Base-by-base conservation (phyloP, 139 green algal species). In the Chlamydomonas schloesseri region DNA sequence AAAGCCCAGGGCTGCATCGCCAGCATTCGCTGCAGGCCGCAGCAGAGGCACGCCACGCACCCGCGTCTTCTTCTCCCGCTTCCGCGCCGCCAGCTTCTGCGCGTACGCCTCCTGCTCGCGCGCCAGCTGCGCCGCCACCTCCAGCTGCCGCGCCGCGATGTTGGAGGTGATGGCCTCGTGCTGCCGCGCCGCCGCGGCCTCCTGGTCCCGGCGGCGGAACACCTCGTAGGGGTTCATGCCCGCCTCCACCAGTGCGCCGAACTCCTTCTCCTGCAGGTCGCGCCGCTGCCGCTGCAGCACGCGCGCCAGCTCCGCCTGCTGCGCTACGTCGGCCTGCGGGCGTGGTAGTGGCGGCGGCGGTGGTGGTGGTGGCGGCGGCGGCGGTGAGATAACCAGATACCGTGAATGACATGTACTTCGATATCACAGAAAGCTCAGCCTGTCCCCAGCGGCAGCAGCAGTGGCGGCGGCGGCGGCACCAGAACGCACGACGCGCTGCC, bases 181-280 rank as follows among this genome's bases (percentile, higher is more conserved):
- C 62, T 86, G 71, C 33, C 89, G 87, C 80, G 79, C 21, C 58
- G 90, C 83, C 69, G 90, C 64, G 0, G 81, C 84, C 67, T 91
- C 78, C 18, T 86, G 78, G 50, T 91, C 86, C 42, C 87, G 36
- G 34, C 72, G 42, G 33, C 91, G 62, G 79, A 92, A 92, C 9
- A 95, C 87, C 88, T 94, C 90, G 67, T 95, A 95, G 0, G 93
- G 93, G 88, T 95, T 95, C 20, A 92, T 84, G 1, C 91, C 91
- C 58, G 82, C 60, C 89, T 92, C 89, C 42, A 92, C 84, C 67
- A 92, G 74, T 58, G 87, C 73, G 36, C 85, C 71, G 46, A 92
- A 92, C 81, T 92, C 89, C n/a, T 55, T 68, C 58, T 92, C 84
- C 21, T 82, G 84, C 69, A 90, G 34, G 81, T 92, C 84, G 34